Evolutionary conservation across 73 alveolate genomes (phyloP), one percentile per base, ranked within the genome.

Genomic region (Tetrahymena malaccensis): DNA sequence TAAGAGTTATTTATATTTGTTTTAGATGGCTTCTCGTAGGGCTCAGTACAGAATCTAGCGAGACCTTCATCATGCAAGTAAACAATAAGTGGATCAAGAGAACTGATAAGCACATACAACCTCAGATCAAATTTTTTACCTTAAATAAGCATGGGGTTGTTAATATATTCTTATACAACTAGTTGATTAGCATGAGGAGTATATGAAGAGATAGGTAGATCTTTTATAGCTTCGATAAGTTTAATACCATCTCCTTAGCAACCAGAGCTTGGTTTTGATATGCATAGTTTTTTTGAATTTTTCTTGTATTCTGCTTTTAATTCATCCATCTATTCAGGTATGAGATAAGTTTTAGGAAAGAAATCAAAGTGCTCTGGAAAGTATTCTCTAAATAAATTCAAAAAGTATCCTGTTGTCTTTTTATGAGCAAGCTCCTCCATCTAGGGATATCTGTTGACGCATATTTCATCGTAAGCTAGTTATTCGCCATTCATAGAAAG

Each of bases 11-110:
- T 96, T 94, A 97, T 93, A 93, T 97, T 98, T 57, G 95, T 98
- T 19, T 94, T 95, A 17, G 93, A 94, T 12, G 99, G 99, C 55
- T 96, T 96, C 55, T 95, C 95, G 96, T 98, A 99, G 56, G 97
- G 99, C 12, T 96, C 99, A 57, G 99, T 97, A 93, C 99, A 97
- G 94, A 99, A 98, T 37, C 99, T 97, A 19, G 99, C 99, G 85
- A 99, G 96, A 12, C 99, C 99, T 96, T 99, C 99, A 94, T 98
- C 94, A 96, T 98, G 98, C 34, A 99, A 96, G 94, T 96, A 99
- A 10, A 98, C 98, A 85, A 97, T 85, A 38, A 98, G 93, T n/a
- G 99, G 99, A 43, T 98, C 98, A 40, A 98, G 96, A 22, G 99
- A 98, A 16, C 99, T 97, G 27, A 99, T 98, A 7, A 99, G 97